Base-by-base conservation (phyloP, 2,329 filamentous ascomycete genomes). In the Penicillium sp. region DNA sequence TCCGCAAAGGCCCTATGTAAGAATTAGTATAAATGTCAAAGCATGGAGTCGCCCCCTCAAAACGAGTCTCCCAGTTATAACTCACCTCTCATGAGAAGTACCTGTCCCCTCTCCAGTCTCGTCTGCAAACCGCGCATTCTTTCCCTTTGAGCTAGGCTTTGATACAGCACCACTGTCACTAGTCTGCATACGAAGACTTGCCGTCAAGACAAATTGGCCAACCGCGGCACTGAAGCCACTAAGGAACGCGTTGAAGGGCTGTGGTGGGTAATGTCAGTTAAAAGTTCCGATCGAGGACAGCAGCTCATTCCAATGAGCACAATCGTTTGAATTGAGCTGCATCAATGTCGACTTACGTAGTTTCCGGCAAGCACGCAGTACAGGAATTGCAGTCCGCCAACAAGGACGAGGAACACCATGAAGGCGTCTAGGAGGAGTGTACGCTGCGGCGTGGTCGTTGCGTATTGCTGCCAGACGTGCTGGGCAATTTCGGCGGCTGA, bases 181-280 rank as follows among this genome's bases (percentile, higher is more conserved):
- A 46, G 92, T 97, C 77, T 99, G 94, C 75, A 97, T 96, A 60
- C 94, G 87, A 66, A 99, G 80, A 79, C 70, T 87, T 81, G 91
- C 91, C 47, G 94, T 97, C 65, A 99, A 85, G 59, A 99, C 94
- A 74, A 99, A 99, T 74, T 99, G 94, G 58, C 94, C 94, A 60
- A 99, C 93, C 1, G 93, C 94, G 14, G 93, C 91, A 58, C 86
- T 87, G 80, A 99, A 99, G 45, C 94, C 95, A 31, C 92, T 91
- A 31, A 99, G 86, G 80, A 99, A 99, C 61, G 95, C 94, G 75
- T 99, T 99, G 83, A 99, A 99, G 9, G 94, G 94, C 93, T 97
- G 69, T 45, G 32, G 6, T 11, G 9, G 1, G 18, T 38, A 16
- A 10, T 29, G 11, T 54, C 47, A 55, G 39, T 14, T 7, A 14